Evolutionary conservation across 805 yeast genomes (phyloP), one percentile per base, ranked within the genome.

Genomic region (Saturnispora diversa): DNA sequence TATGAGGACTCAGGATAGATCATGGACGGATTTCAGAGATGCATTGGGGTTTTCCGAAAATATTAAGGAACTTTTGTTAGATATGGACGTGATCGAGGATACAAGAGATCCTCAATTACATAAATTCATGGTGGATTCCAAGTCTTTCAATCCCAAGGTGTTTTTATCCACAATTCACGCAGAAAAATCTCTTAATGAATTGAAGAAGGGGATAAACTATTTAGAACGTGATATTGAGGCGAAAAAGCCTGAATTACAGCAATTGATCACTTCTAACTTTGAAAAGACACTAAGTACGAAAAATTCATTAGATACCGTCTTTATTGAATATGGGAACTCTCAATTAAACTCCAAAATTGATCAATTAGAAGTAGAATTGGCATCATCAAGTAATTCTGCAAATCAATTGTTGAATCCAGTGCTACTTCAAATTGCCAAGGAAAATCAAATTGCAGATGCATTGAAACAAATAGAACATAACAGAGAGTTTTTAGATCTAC

Each of bases 251-350:
- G 71, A 70, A 15, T 56, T 79, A 50, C 69, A 72, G 43, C 50
- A 54, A 12, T 56, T 78, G 31, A 75, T 80, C 12, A 75, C 75
- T 47, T 59, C 67, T 11, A 84, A 82, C 52, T 80, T 76, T 49
- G 71, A 74, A 40, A 68, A 70, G 48, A 81, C 80, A 47, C 84
- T 83, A 24, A 72, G 71, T 46, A 69, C 79, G 21, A 83, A 83
- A 51, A 72, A 80, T 19, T 64, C 74, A 3, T 59, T 83, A 27
- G 88, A 82, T 52, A 68, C 69, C 21, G 76, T 80, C 4, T 71
- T 76, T 45, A 63, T 58, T 16, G 77, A 74, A 46, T 75, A 80
- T 49, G 61, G 67, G 23, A 51, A 51, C 22, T 54, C 54, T 19
- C 48, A 48, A 25, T 36, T 59, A 24, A 32, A 44, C 3, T 31